These are phyloP conservation scores for Epithemia pelagica DNA, from an alignment of 108 stramenopile genomes.

Conservation along the genomic window DNA sequence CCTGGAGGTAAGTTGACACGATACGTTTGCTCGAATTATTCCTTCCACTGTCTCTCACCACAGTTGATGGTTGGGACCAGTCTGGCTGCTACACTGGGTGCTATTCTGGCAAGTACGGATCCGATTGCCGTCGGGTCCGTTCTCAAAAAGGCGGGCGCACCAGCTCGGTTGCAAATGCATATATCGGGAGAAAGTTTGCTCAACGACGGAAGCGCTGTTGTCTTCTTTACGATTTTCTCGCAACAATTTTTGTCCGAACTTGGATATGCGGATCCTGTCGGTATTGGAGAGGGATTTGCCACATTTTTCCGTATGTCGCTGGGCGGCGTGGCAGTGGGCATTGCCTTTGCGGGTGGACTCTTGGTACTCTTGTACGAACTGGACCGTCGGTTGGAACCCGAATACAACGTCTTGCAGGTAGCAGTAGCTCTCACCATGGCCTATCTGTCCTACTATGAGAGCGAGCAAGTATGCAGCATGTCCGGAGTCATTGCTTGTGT, in stretches of 20 bases:
- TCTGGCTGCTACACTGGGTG: slow-evolving; percentile 73
- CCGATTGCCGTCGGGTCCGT: slow-evolving; percentile 85
- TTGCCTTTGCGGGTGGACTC: slow-evolving; percentile 46
- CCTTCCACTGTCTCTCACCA: background rate
- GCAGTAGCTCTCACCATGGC: slow-evolving; percentile 67
- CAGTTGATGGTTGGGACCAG: no score
- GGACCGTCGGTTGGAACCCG: slow-evolving; percentile 52
- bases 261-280: slow-evolving; percentile 28
- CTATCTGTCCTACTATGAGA: slow-evolving; percentile 75
- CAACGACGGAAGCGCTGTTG: slow-evolving; percentile 90
- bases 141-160: slow-evolving; percentile 39
- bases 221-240: slow-evolving; percentile 82
- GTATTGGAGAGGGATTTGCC: slow-evolving; percentile 26
- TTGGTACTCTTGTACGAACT: slow-evolving; percentile 34
- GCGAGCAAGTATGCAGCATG: slow-evolving; percentile 44
- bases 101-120: slow-evolving; percentile 88
- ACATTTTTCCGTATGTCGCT: slow-evolving; percentile 66
- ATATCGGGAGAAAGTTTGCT: slow-evolving; percentile 72
- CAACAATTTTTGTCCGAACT: slow-evolving; percentile 38
- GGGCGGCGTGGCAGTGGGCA: slow-evolving; percentile 73
- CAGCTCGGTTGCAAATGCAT: slow-evolving; percentile 65
- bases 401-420: slow-evolving; percentile 77
- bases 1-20: slow-evolving; percentile 20
- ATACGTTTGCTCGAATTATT: no score
- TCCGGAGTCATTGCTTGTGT: slow-evolving; percentile 61